A percentile compares a stretch with the other conserved stretches of the same genome.
Evolutionary conservation across 2,329 filamentous ascomycete genomes (phyloP).

Genomic region (Aspergillus piperis): DNA sequence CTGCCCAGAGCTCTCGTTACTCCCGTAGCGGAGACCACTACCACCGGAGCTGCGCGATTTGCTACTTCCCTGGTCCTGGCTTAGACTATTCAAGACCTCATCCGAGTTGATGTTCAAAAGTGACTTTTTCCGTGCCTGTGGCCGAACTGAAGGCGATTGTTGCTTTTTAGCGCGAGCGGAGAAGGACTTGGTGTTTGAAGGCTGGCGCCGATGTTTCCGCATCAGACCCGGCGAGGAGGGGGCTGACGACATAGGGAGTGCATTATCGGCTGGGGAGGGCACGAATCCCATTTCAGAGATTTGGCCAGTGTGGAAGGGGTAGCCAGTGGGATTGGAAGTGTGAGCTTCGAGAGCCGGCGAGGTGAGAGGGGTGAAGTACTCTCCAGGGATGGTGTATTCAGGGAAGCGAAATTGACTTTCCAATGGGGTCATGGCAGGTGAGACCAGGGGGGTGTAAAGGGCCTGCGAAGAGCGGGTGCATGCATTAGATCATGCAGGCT

Average conservation of each 20-base stretch:
- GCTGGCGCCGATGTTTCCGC: constrained; percentile 43
- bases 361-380: constrained; percentile 53
- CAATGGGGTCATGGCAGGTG: constrained; percentile 53
- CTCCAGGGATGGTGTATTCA: constrained; percentile 51
- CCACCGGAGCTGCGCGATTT: constrained; percentile 29
- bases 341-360: constrained; percentile 54
- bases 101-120: constrained; percentile 35
- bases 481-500: constrained; percentile 20
- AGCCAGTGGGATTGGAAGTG: constrained; percentile 37
- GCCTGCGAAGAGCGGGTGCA: constrained; percentile 34
- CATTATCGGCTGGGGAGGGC: constrained; percentile 45
- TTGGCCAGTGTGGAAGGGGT: constrained; percentile 38
- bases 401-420: constrained; percentile 50
- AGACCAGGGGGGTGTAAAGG: constrained; percentile 52
- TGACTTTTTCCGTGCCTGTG: constrained; percentile 41
- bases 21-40: constrained; percentile 37
- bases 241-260: constrained; percentile 33
- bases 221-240: constrained; percentile 37
- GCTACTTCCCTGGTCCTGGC: constrained; percentile 34
- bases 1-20: constrained; percentile 48
- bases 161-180: constrained; percentile 41
- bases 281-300: constrained; percentile 44
- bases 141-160: constrained; percentile 48
- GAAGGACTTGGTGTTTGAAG: constrained; percentile 36
- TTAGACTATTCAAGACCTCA: constrained; percentile 38